phyloP scores from a whole-genome alignment of 805 yeast genomes.

The Teunomyces gatunensis region DNA sequence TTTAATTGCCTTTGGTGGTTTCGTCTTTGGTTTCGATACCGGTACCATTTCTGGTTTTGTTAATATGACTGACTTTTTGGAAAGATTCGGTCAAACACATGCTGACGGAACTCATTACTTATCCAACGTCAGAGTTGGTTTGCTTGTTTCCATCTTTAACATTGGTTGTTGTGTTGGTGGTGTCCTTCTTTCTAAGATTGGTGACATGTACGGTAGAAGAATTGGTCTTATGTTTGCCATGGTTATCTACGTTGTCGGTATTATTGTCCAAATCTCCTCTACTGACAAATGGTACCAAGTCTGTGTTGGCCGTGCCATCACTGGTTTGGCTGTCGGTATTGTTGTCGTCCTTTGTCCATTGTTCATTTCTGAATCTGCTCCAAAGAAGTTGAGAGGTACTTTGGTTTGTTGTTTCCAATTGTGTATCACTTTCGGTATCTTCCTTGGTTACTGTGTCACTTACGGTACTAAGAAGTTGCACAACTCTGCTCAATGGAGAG shows the following conservation, averaged over 20 bases:
- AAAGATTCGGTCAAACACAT: slow-evolving; percentile 19
- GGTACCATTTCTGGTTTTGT: slow-evolving; percentile 33
- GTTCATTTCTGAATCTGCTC: slow-evolving; percentile 27
- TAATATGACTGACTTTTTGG: slow-evolving; percentile 23
- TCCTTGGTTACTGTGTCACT: slow-evolving; percentile 26
- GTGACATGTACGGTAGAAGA: slow-evolving; percentile 26
- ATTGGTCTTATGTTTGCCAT: slow-evolving; percentile 25
- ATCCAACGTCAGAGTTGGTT: slow-evolving; percentile 24
- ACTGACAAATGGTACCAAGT: slow-evolving; percentile 23
- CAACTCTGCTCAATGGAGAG: slow-evolving; percentile 26
- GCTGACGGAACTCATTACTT: slow-evolving; percentile 17
- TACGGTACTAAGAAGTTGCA: slow-evolving; percentile 23
- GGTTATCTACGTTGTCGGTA: slow-evolving; percentile 27
- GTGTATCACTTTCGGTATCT: slow-evolving; percentile 26
- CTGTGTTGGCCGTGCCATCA: slow-evolving; percentile 24
- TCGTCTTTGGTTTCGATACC: slow-evolving; percentile 29
- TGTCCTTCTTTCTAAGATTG: slow-evolving; percentile 20
- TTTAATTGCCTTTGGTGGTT: slow-evolving; percentile 30
- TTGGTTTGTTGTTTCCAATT: slow-evolving; percentile 29
- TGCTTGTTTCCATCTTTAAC: slow-evolving; percentile 27
- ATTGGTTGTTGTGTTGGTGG: slow-evolving; percentile 31
- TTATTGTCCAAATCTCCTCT: slow-evolving; percentile 23
- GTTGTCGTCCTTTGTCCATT: slow-evolving; percentile 25
- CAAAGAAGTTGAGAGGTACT: slow-evolving; percentile 28
- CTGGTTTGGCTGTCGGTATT: slow-evolving; percentile 29